Conservation (phyloP, 768 basidiomycete species). For the Agaricus subrufescens region DNA sequence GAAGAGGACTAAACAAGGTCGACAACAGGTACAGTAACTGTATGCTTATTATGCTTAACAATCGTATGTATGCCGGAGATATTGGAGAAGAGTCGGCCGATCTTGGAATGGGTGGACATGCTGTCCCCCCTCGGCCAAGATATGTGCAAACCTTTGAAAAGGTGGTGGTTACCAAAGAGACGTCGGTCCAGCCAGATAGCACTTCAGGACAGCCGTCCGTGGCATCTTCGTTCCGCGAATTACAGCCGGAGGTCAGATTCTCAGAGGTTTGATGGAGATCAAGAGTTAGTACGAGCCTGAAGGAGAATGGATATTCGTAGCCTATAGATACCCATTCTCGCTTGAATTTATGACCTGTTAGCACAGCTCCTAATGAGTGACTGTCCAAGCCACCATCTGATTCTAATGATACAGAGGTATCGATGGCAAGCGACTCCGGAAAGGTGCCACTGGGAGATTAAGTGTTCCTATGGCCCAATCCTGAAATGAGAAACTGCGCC, state of each 20-base stretch:
- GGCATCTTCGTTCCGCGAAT: background rate
- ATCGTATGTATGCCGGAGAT: background rate
- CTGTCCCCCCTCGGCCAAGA: background rate
- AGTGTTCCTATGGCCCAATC: too few relatives aligned
- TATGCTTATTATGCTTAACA: conserved; percentile 2
- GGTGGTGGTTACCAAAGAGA: background rate
- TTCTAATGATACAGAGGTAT: too few relatives aligned
- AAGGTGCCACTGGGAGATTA: too few relatives aligned
- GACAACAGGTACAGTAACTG: conserved; percentile 1
- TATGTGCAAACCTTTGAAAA: background rate
- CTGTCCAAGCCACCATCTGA: too few relatives aligned
- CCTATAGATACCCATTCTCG: too few relatives aligned
- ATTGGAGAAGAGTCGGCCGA: background rate
- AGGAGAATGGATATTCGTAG: too few relatives aligned
- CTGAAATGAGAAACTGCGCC: too few relatives aligned
- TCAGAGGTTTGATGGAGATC: background rate
- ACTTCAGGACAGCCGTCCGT: too few relatives aligned
- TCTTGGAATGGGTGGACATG: background rate
- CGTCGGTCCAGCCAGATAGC: background rate
- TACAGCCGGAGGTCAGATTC: background rate
- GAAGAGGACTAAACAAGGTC: background rate
- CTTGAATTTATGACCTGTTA: too few relatives aligned
- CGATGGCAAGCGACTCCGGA: too few relatives aligned
- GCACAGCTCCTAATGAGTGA: too few relatives aligned
- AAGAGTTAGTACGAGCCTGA: background rate